Conservation (phyloP, 176 grass and related monocot species). For the Oryza australiensis region DNA sequence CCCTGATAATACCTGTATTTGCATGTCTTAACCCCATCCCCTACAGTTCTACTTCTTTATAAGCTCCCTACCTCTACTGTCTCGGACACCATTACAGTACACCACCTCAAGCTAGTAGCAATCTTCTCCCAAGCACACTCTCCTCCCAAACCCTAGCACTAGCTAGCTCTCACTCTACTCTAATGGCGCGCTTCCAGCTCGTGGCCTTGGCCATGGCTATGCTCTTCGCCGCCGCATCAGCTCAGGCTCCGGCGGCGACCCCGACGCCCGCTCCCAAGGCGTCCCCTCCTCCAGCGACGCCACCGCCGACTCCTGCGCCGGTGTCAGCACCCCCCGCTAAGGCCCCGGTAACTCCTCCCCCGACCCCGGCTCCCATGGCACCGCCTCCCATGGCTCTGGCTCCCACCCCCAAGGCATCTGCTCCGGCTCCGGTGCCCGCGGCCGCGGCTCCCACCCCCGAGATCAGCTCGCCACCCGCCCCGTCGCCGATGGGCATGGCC, state of each 20-base stretch:
- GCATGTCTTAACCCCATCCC: not conserved
- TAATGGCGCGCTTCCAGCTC: conserved; percentile 58
- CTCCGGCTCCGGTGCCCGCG: conserved; percentile 29
- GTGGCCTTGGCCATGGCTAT: conserved; percentile 50
- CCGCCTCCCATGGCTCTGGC: not conserved
- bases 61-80: conserved; percentile 26
- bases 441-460: conserved; percentile 17
- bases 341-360: conserved; percentile 17
- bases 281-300: conserved; percentile 13
- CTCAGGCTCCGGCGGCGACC: conserved; percentile 53
- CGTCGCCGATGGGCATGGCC: not conserved
- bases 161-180: not conserved
- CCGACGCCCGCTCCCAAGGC: conserved; percentile 41
- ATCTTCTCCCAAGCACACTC: not conserved
- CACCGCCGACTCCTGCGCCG: conserved; percentile 46
- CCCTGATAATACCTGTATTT: not conserved
- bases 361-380: not conserved
- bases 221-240: conserved; percentile 41
- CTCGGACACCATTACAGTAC: conserved; percentile 42
- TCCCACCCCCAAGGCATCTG: not conserved
- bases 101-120: conserved; percentile 17
- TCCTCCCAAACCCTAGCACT: not conserved
- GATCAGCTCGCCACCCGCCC: conserved; percentile 20
- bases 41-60: conserved; percentile 38
- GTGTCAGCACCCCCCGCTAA: not conserved